Evolutionary conservation across 331 rosid species (phyloP), one percentile per base, ranked within the genome.

Genomic region (Erythrophleum ivorense): DNA sequence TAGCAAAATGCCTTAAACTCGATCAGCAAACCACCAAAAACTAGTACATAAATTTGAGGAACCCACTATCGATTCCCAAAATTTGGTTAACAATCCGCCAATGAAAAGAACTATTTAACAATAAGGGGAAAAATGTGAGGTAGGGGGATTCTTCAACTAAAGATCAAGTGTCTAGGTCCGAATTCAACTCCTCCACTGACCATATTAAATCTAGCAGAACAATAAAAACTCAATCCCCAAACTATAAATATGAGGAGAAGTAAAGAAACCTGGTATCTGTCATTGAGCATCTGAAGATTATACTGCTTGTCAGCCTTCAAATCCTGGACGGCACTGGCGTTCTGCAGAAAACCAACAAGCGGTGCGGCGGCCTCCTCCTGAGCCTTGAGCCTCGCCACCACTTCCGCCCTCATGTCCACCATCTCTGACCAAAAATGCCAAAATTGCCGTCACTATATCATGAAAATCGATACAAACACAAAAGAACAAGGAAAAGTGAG

Each of bases 201-300:
- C 3, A 75, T 40, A 19, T 24, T 13, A 76, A 49, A 62, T 85
- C 82, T 80, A 85, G 83, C 76, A 88, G 77, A 0, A 88, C 11
- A 3, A 40, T 11, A 9, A 55, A 19, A 6, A 21, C 5, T 14
- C 18, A 1, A 63, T 31, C 21, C 68, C 45, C 19, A 63, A 33
- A 6, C 33, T 13, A 31, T 13, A 38, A 11, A 5, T 5, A 38
- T 4, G 18, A 83, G 85, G 8, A 81, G 82, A 7, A 86, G 88
- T 41, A 81, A 85, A 6, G 83, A 77, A 40, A 93, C 99, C 98
- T 96, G 99, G 75, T 96, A 96, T 76, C 91, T 87, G 0, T 96
- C 99, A 66, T 78, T 84, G 52, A 96, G 99, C 98, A 96, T 96
- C 86, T 96, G 99, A 36, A 96, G 97, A 63, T 96, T 96, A 63